A percentile compares a stretch with the other conserved stretches of the same genome.
phyloP scores from a whole-genome alignment of 164 flowering plant genomes.

The Kalanchoe fedtschenkoi region DNA sequence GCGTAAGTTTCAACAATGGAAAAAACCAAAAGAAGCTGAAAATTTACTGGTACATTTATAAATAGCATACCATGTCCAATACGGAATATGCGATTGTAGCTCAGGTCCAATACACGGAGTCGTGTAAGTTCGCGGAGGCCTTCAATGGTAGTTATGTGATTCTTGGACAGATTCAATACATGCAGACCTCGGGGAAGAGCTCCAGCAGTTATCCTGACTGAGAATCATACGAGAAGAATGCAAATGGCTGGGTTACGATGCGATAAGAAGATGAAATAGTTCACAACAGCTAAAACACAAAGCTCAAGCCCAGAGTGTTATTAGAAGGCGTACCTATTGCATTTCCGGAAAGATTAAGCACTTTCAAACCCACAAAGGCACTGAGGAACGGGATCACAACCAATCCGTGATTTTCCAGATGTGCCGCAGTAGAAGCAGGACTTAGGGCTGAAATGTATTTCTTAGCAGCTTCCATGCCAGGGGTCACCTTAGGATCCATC shows the following conservation, averaged over 20 bases:
- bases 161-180: conserved; percentile 67
- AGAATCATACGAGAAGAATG: not conserved
- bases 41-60: not conserved
- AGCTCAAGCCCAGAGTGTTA: not conserved
- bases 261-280: not conserved
- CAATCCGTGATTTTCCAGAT: conserved; percentile 79
- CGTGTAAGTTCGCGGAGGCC: conserved; percentile 85
- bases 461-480: conserved; percentile 69
- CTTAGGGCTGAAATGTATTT: conserved; percentile 62
- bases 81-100: conserved; percentile 71
- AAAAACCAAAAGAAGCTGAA: not conserved
- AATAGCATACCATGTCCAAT: conserved; percentile 76
- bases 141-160: conserved; percentile 72
- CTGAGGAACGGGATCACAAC: conserved; percentile 73
- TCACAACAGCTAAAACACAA: not conserved
- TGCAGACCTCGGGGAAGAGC: conserved; percentile 96
- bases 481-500: conserved; percentile 31
- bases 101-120: conserved; percentile 83
- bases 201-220: conserved; percentile 83
- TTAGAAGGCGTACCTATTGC: conserved; percentile 44
- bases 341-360: conserved; percentile 82
- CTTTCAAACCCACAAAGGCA: conserved; percentile 58
- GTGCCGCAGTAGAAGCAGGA: conserved; percentile 60
- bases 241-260: not conserved
- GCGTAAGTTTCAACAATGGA: too few relatives aligned